Evolutionary conservation across 345 rosid genomes (phyloP).

Genomic region (Rhizophora apiculata): DNA sequence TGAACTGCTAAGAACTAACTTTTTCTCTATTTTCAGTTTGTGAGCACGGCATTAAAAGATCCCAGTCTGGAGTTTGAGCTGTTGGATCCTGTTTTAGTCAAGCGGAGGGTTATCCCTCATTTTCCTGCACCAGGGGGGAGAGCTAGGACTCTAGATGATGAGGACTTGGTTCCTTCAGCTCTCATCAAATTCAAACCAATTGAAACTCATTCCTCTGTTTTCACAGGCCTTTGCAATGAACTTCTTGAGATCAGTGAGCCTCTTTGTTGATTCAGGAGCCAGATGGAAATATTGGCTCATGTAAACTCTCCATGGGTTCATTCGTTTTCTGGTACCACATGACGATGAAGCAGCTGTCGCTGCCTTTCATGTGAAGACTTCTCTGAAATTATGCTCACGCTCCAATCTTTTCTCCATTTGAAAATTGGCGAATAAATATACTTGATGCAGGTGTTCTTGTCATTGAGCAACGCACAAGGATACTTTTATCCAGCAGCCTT

Average conservation of each 20-base stretch:
- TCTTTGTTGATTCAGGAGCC: slow-evolving; percentile 11
- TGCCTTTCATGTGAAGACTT: no score
- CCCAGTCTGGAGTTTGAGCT: slow-evolving; percentile 77
- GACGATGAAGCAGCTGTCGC: not conserved
- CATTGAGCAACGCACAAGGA: no score
- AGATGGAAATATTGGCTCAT: not conserved
- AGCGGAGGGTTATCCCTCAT: slow-evolving; percentile 65
- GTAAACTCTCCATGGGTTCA: not conserved
- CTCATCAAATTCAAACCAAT: slow-evolving; percentile 73
- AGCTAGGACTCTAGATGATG: slow-evolving; percentile 61
- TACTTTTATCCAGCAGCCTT: no score
- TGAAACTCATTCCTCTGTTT: slow-evolving; percentile 60
- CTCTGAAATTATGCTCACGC: no score
- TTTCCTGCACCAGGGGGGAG: slow-evolving; percentile 47
- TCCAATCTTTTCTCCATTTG: no score
- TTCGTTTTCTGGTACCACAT: not conserved
- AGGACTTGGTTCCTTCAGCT: slow-evolving; percentile 84
- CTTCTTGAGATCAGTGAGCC: slow-evolving; percentile 37
- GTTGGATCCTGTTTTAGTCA: slow-evolving; percentile 58
- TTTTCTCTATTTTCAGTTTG: slow-evolving; percentile 50
- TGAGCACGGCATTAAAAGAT: slow-evolving; percentile 76
- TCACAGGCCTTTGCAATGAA: slow-evolving; percentile 71
- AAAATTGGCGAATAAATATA: no score
- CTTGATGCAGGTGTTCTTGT: no score
- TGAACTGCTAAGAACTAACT: not conserved